phyloP scores from a whole-genome alignment of 805 yeast species.

The Zygotorulaspora florentina region DNA sequence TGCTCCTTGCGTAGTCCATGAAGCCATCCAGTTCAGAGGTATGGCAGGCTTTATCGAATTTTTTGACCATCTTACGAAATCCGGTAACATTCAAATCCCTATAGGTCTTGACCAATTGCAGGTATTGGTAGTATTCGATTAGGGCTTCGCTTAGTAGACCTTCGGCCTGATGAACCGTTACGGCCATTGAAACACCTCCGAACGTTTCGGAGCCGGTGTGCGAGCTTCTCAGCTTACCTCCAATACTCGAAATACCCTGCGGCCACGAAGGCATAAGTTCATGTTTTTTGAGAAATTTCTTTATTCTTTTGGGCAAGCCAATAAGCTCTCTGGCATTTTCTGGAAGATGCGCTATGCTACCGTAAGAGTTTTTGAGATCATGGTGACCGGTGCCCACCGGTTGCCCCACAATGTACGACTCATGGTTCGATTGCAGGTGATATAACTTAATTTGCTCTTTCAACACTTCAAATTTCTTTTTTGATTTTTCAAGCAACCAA shows the following conservation, averaged over 20 bases:
- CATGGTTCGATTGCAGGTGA: slow-evolving; percentile 10
- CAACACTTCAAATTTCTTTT: slow-evolving; percentile 22
- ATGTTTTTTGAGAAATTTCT: slow-evolving; percentile 17
- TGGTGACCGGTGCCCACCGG: not conserved
- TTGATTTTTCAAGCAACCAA: slow-evolving; percentile 29
- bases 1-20: slow-evolving; percentile 26
- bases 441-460: slow-evolving; percentile 25
- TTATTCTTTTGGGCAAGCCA: slow-evolving; percentile 1
- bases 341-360: slow-evolving; percentile 6
- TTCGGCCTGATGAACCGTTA: slow-evolving; percentile 17
- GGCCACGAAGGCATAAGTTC: slow-evolving; percentile 34
- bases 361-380: slow-evolving; percentile 3
- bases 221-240: slow-evolving; percentile 2
- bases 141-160: slow-evolving; percentile 29
- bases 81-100: slow-evolving; percentile 80
- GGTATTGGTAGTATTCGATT: slow-evolving; percentile 29
- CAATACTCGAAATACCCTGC: slow-evolving; percentile 11
- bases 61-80: slow-evolving; percentile 81
- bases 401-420: not conserved
- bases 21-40: slow-evolving; percentile 27
- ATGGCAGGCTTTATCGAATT: slow-evolving; percentile 64
- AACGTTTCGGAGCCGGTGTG: slow-evolving; percentile 19
- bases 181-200: slow-evolving; percentile 13
- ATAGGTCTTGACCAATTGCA: slow-evolving; percentile 41
- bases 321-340: slow-evolving; percentile 8